Conservation (phyloP, 73 alveolate species). For the Halteria grandinella region DNA sequence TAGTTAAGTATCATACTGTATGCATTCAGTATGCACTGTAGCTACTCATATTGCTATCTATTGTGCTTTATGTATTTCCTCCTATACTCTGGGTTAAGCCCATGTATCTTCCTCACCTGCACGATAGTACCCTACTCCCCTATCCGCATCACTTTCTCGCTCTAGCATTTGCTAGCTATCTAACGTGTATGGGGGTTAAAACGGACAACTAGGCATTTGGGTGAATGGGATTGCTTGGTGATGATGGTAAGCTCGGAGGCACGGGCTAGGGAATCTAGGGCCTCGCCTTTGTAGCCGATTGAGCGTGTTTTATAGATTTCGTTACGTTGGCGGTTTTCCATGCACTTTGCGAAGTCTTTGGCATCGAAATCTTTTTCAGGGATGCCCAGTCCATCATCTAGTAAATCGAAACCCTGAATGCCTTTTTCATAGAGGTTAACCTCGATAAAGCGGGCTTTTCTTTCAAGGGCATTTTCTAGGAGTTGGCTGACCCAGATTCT, state of each 20-base stretch:
- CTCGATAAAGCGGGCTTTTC: slow-evolving; percentile 4
- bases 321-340: slow-evolving; percentile 17
- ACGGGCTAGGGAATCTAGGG: slow-evolving; percentile 10
- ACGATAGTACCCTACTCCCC: slow-evolving; percentile 17
- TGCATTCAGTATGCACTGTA: neutral
- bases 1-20: slow-evolving; percentile 31
- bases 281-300: slow-evolving; percentile 54
- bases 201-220: neutral
- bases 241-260: slow-evolving; percentile 23
- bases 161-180: neutral
- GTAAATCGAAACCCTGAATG: slow-evolving; percentile 11
- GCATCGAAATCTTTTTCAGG: slow-evolving; percentile 17
- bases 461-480: slow-evolving; percentile 36
- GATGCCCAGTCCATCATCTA: slow-evolving; percentile 42
- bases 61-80: slow-evolving; percentile 25
- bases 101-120: slow-evolving; percentile 12
- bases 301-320: slow-evolving; percentile 40
- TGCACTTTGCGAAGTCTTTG: slow-evolving; percentile 21
- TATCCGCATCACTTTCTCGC: neutral
- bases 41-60: neutral
- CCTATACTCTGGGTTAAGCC: neutral
- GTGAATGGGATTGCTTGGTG: neutral
- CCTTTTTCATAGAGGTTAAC: slow-evolving; percentile 11
- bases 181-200: neutral
- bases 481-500: slow-evolving; percentile 35